Base-by-base conservation (phyloP, 352 stramenopile species). In the Phytophthora quininea region DNA sequence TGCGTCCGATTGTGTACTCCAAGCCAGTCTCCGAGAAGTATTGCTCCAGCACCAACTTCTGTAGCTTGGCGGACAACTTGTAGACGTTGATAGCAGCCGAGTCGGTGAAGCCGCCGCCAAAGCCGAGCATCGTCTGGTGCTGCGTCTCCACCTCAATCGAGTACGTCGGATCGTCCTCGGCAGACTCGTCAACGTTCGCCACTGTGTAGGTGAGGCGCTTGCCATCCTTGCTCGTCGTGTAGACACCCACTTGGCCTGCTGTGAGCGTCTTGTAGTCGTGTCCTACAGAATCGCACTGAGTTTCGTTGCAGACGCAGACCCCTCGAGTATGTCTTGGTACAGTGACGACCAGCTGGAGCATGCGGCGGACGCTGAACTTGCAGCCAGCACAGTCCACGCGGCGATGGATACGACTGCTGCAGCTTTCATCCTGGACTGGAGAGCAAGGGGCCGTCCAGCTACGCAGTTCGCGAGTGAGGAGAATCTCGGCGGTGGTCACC, bases 31-130 rank as follows among this genome's bases (percentile, higher is more conserved):
- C 69, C 30, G 66, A 79, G 58, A 90, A 97, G 69, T 97, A 96
- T 29, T 86, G 77, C 47, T 96, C 82, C 37, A 96, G 42, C 43
- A 95, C 51, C 56, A 82, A 70, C 45, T 91, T 62, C 53, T 96
- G 88, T 24, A 95, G 53, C 4, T 54, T 71, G 0, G 69, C 47
- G 1, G 73, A 70, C 46, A 97, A 67, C 65, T 86, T 82, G 71
- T 89, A 86, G 37, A 97, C 77, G 62, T 96, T 95, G 61, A 94
- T 86, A 15, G 89, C 75, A 15, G 88, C 76, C 7, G 88, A 66
- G 52, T 97, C 91, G 15, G 91, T 97, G 76, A 97, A 97, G n/a
- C 88, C 81, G 7, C 89, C 91, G 4, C 91, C 91, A 60, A 97
- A 97, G 30, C 91, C 91, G 33, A 89, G 74, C 47, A 97, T 95